Evolutionary conservation across 2,329 filamentous ascomycete species (phyloP).

Genomic region (Monilinia laxa): DNA sequence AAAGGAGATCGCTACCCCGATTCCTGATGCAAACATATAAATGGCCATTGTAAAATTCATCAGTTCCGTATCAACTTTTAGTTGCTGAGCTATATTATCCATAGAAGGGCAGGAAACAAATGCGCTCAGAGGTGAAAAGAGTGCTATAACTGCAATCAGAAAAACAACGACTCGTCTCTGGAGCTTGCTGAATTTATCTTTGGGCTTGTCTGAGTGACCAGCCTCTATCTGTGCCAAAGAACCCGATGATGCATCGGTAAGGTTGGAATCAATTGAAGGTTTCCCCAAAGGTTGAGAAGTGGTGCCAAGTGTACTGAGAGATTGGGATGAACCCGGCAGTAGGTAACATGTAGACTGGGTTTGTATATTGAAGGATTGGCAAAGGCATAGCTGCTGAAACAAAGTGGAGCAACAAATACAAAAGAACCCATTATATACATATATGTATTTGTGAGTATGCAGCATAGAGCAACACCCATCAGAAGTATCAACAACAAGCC

Average conservation of each 20-base stretch:
- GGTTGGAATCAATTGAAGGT: neutral
- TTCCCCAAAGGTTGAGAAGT: neutral
- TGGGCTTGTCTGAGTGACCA: neutral
- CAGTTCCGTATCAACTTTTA: conserved; percentile 2
- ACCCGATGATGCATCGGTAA: neutral
- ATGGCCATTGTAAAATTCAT: conserved; percentile 19
- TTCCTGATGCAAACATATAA: conserved; percentile 47
- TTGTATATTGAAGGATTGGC: neutral
- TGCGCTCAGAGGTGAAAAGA: neutral
- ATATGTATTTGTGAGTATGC: neutral
- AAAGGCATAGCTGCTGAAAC: neutral
- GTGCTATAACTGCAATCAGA: too few species aligned
- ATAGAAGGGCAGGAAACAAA: neutral
- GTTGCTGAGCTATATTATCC: neutral
- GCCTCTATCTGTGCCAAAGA: neutral
- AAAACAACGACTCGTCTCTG: neutral
- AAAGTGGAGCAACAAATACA: neutral
- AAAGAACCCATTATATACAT: neutral
- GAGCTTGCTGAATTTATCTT: neutral
- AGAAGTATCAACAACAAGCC: neutral
- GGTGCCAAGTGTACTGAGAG: neutral
- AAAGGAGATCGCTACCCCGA: conserved; percentile 53
- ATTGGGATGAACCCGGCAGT: neutral
- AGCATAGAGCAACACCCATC: neutral
- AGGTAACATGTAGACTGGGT: neutral